Evolutionary conservation across 306 rosid genomes (phyloP).

Genomic region (Dryas octopetala): DNA sequence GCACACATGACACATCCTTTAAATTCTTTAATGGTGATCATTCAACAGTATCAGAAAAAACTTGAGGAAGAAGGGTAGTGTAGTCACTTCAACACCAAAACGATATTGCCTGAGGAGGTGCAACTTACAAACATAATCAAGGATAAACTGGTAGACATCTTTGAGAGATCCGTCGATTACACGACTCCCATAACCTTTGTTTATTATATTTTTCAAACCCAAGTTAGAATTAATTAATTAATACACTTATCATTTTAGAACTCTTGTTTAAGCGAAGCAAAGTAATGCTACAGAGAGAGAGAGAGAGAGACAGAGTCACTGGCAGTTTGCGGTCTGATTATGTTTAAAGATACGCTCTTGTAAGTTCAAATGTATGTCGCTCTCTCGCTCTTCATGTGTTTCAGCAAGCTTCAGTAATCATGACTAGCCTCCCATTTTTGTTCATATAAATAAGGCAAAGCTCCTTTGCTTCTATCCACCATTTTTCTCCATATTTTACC

Average conservation of each 20-base stretch:
- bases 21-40: too few species aligned
- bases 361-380: neutral
- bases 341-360: conserved; percentile 14
- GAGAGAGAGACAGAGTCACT: neutral
- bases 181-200: conserved; percentile 38
- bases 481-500: conserved; percentile 12
- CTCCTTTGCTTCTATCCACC: conserved; percentile 12
- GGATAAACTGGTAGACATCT: conserved; percentile 28
- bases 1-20: too few species aligned
- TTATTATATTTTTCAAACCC: conserved; percentile 25
- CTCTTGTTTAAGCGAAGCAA: conserved; percentile 26
- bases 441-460: conserved; percentile 23
- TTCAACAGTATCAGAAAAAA: neutral
- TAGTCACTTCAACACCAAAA: conserved; percentile 1
- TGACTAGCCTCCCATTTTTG: conserved; percentile 24
- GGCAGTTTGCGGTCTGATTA: neutral
- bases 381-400: conserved; percentile 42
- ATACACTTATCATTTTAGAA: conserved; percentile 13
- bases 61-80: conserved; percentile 4
- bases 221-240: conserved; percentile 3
- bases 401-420: conserved; percentile 40
- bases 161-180: conserved; percentile 40
- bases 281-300: conserved; percentile 8
- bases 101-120: neutral
- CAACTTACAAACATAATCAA: conserved; percentile 17